Conservation (phyloP, 495 filamentous ascomycete genomes). For the Neurospora sp. region DNA sequence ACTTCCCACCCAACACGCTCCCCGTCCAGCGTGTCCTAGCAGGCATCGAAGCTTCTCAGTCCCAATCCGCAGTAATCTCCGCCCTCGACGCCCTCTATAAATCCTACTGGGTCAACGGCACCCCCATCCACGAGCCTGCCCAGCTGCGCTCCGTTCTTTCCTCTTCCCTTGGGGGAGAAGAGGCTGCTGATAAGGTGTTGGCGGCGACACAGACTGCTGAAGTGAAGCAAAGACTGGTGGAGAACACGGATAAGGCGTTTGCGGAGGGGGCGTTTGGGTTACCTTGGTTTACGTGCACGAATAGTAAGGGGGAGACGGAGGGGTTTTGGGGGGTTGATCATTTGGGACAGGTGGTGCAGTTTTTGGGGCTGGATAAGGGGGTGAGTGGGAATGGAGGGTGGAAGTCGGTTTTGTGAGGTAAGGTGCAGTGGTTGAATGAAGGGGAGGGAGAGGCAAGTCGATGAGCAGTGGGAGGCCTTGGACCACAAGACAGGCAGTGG, state of each 20-base stretch:
- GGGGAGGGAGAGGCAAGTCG: background rate
- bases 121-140: slow-evolving; percentile 39
- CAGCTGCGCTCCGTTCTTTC: slow-evolving; percentile 21
- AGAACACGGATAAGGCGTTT: slow-evolving; percentile 51
- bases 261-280: slow-evolving; percentile 58
- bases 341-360: slow-evolving; percentile 52
- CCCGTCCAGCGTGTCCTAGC: slow-evolving; percentile 39
- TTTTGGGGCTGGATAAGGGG: slow-evolving; percentile 44
- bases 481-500: background rate
- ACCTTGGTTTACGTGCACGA: slow-evolving; percentile 61
- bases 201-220: slow-evolving; percentile 30
- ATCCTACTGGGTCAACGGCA: slow-evolving; percentile 48
- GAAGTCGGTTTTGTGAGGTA: slow-evolving; percentile 38
- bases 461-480: background rate
- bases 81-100: slow-evolving; percentile 43
- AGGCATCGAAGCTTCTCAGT: slow-evolving; percentile 14
- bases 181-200: slow-evolving; percentile 12
- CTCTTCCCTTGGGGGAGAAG: slow-evolving; percentile 21
- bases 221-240: slow-evolving; percentile 41
- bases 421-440: too few relatives aligned
- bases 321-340: slow-evolving; percentile 65
- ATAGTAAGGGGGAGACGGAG: slow-evolving; percentile 48
- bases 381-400: slow-evolving; percentile 26
- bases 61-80: slow-evolving; percentile 32
- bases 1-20: slow-evolving; percentile 52